Base-by-base conservation (phyloP, 805 yeast species). In the Diddensiella caesifluorescens region DNA sequence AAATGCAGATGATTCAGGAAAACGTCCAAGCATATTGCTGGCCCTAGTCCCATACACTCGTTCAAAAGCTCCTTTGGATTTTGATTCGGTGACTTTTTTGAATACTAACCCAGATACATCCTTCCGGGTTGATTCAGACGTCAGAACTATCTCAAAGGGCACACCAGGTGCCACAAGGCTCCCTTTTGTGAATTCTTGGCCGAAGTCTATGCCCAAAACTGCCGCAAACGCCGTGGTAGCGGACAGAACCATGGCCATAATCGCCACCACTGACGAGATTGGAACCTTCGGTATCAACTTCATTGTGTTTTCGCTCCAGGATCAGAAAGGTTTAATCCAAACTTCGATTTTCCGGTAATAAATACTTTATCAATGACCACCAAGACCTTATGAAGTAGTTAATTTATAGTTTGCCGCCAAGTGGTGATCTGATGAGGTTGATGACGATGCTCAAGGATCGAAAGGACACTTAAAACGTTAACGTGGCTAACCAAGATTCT, bases 121-220 rank as follows among this genome's bases (percentile, higher is more conserved):
- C 60, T 92, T 92, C 44, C 98, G 73, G 63, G 88, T 86, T 2
- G 95, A 82, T 55, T 92, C 97, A 20, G 86, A 81, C 3, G 97
- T 86, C 47, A 92, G 67, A 10, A 92, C 81, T 30, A 92, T 74
- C 56, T 92, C 97, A 57, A 89, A 80, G 12, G 88, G 83, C 16
- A 87, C 79, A 9, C 88, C 86, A 0, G 97, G 97, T 0, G 96
- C 95, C 30, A 92, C 83, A 35, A 92, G 68, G 38, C 81, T 85
- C 2, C 95, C 87, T 60, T 92, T 92, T 19, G 88, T 76, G 67
- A 70, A 83, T 55, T 88, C 90, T 42, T 84, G 82, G 40, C 98
- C 98, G 56, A 73, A 80, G 60, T 92, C 98, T 29, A 92, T 69
- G 18, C 96, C 97, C 38, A 92, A 66, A 6, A 92, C 73, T 2